Evolutionary conservation across 2,329 filamentous ascomycete species (phyloP).

Genomic region (Lojkania enalia): DNA sequence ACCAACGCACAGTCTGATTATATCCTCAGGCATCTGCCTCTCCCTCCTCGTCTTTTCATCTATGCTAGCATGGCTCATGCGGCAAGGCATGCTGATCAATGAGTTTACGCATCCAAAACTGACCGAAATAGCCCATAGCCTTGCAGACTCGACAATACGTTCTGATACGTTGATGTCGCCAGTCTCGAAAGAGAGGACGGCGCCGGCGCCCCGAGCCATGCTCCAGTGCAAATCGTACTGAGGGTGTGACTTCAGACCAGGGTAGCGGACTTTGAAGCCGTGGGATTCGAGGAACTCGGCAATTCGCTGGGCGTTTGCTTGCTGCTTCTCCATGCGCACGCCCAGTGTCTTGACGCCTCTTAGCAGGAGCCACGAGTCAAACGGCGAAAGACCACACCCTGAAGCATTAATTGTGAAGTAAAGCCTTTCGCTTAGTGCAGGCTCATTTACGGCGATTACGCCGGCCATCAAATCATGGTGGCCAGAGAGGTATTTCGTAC

Average conservation of each 20-base stretch:
- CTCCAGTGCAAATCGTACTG: conserved; percentile 97
- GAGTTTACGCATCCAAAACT: conserved; percentile 99
- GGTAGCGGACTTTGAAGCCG: conserved; percentile 94
- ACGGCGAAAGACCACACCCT: conserved; percentile 89
- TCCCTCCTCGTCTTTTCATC: conserved; percentile 81
- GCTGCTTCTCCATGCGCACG: conserved; percentile 98
- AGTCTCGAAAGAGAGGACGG: conserved; percentile 94
- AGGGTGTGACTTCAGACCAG: conserved; percentile 89
- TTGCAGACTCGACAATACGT: conserved; percentile 89
- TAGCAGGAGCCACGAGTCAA: conserved; percentile 95
- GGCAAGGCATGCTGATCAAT: conserved; percentile 98
- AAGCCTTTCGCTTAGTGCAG: conserved; percentile 79
- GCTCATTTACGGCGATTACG: conserved; percentile 88
- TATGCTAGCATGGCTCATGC: conserved; percentile 99
- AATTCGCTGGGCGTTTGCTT: conserved; percentile 86
- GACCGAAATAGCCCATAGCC: conserved; percentile 92
- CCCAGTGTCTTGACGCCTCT: conserved; percentile 94
- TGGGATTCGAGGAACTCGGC: conserved; percentile 88
- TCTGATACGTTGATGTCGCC: conserved; percentile 82
- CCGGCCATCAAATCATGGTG: conserved; percentile 99
- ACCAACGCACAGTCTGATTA: conserved; percentile 92
- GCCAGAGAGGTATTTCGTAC: conserved; percentile 95
- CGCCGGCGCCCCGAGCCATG: conserved; percentile 90
- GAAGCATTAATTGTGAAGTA: conserved; percentile 98
- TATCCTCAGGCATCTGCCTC: conserved; percentile 86